Evolutionary conservation across 202 grass and related monocot genomes (phyloP).

Genomic region (Setaria viridis): DNA sequence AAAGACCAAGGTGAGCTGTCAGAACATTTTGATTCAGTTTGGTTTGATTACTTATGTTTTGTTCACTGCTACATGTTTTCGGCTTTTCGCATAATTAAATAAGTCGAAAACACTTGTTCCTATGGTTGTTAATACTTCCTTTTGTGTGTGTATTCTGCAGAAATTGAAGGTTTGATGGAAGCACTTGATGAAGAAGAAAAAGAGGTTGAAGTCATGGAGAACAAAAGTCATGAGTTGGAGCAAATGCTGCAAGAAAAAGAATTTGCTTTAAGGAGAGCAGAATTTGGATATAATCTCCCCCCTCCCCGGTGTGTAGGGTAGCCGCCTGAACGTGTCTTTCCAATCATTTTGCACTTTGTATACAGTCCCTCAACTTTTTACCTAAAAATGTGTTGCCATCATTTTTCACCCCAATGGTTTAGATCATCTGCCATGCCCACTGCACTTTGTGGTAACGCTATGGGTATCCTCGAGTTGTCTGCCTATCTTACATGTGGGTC

Average conservation of each 20-base stretch:
- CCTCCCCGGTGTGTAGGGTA: too few relatives aligned
- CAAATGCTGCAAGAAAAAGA: constrained; percentile 77
- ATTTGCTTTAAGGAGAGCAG: constrained; percentile 70
- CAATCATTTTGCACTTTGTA: too few relatives aligned
- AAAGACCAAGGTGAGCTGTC: constrained; percentile 88
- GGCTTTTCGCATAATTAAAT: background rate
- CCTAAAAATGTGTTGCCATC: too few relatives aligned
- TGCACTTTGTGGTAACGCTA: too few relatives aligned
- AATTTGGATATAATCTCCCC: constrained; percentile 11
- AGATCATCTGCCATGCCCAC: too few relatives aligned
- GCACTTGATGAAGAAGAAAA: constrained; percentile 98
- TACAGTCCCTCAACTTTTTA: too few relatives aligned
- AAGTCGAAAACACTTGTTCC: constrained; percentile 10
- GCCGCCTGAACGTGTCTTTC: too few relatives aligned
- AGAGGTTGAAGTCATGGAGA: constrained; percentile 80
- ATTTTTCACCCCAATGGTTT: too few relatives aligned
- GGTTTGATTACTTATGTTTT: constrained; percentile 35
- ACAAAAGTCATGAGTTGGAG: constrained; percentile 68
- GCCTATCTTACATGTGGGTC: too few relatives aligned
- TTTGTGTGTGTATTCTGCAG: constrained; percentile 55
- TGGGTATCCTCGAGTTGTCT: too few relatives aligned
- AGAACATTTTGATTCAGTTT: constrained; percentile 28
- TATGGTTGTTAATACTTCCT: constrained; percentile 37
- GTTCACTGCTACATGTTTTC: constrained; percentile 21
- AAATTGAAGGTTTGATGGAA: constrained; percentile 96